Conservation (phyloP, 768 basidiomycete genomes). For the Naganishia antarctica region DNA sequence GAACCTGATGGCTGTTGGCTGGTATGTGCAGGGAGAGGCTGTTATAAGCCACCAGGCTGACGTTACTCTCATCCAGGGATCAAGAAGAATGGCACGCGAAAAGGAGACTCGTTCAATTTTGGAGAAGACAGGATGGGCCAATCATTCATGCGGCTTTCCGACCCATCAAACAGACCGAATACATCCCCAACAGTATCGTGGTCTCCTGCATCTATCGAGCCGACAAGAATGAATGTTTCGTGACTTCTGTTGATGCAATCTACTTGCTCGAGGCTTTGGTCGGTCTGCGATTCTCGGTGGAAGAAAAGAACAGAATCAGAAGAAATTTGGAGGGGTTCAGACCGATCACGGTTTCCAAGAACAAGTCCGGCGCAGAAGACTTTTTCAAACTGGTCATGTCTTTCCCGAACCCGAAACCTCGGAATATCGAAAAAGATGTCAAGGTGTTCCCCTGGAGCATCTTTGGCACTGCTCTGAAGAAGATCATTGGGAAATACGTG, state of each 20-base stretch:
- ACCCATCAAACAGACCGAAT: conserved; percentile 67
- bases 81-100: conserved; percentile 63
- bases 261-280: conserved; percentile 78
- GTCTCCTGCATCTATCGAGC: conserved; percentile 91
- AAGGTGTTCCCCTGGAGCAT: conserved; percentile 55
- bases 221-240: conserved; percentile 69
- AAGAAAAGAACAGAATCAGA: conserved; percentile 94
- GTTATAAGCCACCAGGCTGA: not conserved
- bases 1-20: conserved; percentile 51
- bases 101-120: conserved; percentile 81
- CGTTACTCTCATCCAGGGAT: conserved; percentile 46
- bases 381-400: conserved; percentile 97
- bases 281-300: conserved; percentile 74
- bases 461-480: conserved; percentile 50
- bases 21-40: too few species aligned
- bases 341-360: conserved; percentile 85
- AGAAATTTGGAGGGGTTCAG: conserved; percentile 88
- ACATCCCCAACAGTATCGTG: conserved; percentile 68
- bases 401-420: conserved; percentile 85
- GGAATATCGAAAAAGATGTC: conserved; percentile 96
- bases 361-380: conserved; percentile 68
- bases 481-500: conserved; percentile 54
- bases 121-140: conserved; percentile 69
- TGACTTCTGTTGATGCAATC: conserved; percentile 94
- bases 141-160: conserved; percentile 74